These are phyloP conservation scores for Erodium moschatum DNA, from an alignment of 441 rosid genomes.

Conservation along the genomic window DNA sequence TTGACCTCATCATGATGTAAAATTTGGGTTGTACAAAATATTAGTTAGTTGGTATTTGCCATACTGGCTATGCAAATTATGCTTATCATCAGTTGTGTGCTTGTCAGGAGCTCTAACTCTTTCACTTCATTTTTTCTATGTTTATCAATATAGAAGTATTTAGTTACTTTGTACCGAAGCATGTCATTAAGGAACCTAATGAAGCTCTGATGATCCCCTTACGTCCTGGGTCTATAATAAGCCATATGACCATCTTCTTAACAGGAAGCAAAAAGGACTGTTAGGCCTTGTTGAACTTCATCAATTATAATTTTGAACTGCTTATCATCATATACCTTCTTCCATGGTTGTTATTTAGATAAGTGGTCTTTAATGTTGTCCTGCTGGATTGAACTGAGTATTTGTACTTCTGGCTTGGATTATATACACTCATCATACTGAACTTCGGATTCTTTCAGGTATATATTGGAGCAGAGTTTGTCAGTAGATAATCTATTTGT, in stretches of 20 bases:
- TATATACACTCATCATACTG: not conserved
- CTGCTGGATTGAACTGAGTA: not conserved
- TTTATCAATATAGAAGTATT: not conserved
- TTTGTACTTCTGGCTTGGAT: not conserved
- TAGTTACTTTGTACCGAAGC: not conserved
- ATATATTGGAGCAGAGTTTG: constrained; percentile 88
- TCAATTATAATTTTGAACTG: not conserved
- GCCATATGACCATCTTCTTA: not conserved
- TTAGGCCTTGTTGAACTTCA: not conserved
- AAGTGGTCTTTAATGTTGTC: too few relatives aligned
- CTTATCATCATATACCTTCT: not conserved
- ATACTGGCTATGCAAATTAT: not conserved
- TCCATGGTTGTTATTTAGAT: not conserved
- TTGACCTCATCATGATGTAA: not conserved
- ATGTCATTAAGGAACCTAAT: not conserved
- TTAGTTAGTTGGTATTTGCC: not conserved
- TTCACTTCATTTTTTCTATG: not conserved
- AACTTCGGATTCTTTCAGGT: constrained; percentile 43
- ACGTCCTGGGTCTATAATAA: not conserved
- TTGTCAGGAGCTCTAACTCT: not conserved
- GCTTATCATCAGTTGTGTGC: not conserved
- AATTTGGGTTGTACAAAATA: not conserved
- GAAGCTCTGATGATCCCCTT: not conserved
- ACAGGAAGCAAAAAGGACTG: not conserved
- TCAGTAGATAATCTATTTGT: constrained; percentile 91